These are phyloP conservation scores for Pyricularia sp. DNA, from an alignment of 2,329 filamentous ascomycete species.

Conservation along the genomic window DNA sequence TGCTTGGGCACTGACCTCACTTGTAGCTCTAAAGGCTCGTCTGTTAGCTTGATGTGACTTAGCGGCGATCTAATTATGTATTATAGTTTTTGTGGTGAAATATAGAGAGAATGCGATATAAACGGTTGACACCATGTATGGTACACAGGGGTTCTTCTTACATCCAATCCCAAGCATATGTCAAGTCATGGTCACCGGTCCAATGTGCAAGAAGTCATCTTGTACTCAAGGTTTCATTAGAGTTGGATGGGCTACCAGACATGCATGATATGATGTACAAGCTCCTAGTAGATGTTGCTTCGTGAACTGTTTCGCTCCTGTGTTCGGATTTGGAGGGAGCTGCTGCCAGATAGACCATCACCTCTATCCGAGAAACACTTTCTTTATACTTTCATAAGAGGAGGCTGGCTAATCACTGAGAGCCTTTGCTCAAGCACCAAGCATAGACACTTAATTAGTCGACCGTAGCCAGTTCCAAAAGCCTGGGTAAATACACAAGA, in stretches of 20 bases:
- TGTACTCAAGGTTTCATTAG: background rate
- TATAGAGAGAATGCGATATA: background rate
- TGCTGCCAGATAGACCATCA: background rate
- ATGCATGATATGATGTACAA: background rate
- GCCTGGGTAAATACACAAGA: background rate
- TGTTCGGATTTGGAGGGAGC: background rate
- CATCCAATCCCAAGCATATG: background rate
- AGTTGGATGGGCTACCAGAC: background rate
- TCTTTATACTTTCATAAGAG: no score
- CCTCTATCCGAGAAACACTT: no score
- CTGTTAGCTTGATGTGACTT: no score
- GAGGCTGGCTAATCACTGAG: no score
- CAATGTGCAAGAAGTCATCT: background rate
- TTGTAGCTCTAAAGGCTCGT: no score
- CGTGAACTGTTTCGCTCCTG: background rate
- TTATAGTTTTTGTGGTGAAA: no score
- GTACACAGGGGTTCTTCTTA: background rate
- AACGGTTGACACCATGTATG: background rate
- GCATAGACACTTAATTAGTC: no score
- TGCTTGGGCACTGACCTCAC: no score
- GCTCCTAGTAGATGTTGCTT: background rate
- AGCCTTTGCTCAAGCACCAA: no score
- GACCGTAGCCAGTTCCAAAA: no score
- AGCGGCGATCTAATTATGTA: no score
- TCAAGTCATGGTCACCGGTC: background rate